A percentile compares a stretch with the other conserved stretches of the same genome.
Conservation (phyloP, 2,329 filamentous ascomycete genomes). For the Penicillium sp. region DNA sequence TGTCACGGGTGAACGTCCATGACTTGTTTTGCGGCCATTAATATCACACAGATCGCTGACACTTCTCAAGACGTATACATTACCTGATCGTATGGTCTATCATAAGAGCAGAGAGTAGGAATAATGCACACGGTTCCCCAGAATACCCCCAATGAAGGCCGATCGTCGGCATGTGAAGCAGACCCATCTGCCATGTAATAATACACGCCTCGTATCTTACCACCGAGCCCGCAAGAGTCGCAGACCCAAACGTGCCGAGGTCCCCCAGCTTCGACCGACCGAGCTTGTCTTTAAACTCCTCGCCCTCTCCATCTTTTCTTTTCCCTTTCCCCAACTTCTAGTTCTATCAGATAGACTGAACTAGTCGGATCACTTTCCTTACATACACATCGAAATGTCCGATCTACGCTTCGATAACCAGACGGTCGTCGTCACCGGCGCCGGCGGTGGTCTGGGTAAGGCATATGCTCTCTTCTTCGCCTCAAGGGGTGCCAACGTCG, state of each 20-base stretch:
- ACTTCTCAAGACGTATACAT: not conserved
- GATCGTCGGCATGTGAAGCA: conserved; percentile 39
- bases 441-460: conserved; percentile 78
- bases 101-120: not conserved
- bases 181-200: conserved; percentile 28
- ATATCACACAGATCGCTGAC: not conserved
- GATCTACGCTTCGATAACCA: conserved; percentile 84
- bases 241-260: conserved; percentile 35
- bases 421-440: conserved; percentile 85
- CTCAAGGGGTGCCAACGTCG: conserved; percentile 86
- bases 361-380: conserved; percentile 15
- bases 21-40: not conserved
- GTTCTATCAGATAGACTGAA: conserved; percentile 18
- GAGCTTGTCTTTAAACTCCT: conserved; percentile 33
- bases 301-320: conserved; percentile 25
- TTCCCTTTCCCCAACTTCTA: conserved; percentile 18
- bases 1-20: not conserved
- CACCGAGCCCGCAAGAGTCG: not conserved
- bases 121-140: not conserved
- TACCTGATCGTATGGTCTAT: not conserved
- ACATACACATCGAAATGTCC: conserved; percentile 52
- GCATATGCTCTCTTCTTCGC: conserved; percentile 88
- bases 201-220: conserved; percentile 20
- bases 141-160: not conserved
- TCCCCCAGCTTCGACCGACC: conserved; percentile 30